A percentile compares a stretch with the other conserved stretches of the same genome.
Conservation (phyloP, 768 basidiomycete species). For the Kwoniella newhampshirensis region DNA sequence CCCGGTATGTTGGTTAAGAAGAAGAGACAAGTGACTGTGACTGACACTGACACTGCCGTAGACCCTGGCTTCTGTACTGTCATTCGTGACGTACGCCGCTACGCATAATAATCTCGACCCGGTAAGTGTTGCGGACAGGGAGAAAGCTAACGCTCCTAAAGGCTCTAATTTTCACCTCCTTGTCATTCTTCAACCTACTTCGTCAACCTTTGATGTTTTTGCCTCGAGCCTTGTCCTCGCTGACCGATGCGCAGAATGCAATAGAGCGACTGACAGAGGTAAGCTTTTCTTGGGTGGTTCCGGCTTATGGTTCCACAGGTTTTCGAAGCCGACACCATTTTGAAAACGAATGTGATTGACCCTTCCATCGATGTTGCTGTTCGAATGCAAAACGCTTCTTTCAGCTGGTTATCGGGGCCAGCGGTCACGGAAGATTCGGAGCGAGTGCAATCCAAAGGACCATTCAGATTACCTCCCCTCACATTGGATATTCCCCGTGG, state of each 20-base stretch:
- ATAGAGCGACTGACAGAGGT: slow-evolving; percentile 58
- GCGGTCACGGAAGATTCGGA: slow-evolving; percentile 8
- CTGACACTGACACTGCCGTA: slow-evolving; percentile 55
- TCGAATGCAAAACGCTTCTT: slow-evolving; percentile 60
- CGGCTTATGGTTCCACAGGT: slow-evolving; percentile 39
- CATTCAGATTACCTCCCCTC: slow-evolving; percentile 61
- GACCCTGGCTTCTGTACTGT: slow-evolving; percentile 65
- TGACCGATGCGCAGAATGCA: slow-evolving; percentile 67
- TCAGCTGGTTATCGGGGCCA: slow-evolving; percentile 61
- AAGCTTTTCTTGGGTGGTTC: background rate
- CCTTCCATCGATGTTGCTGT: slow-evolving; percentile 59
- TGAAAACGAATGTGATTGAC: slow-evolving; percentile 57
- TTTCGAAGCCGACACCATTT: slow-evolving; percentile 62
- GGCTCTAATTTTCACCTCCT: slow-evolving; percentile 67
- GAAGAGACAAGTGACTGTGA: slow-evolving; percentile 57
- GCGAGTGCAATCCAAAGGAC: background rate
- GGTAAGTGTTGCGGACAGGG: slow-evolving; percentile 15
- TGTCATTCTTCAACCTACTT: slow-evolving; percentile 64
- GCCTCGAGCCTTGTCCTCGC: slow-evolving; percentile 58
- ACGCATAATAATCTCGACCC: slow-evolving; percentile 62
- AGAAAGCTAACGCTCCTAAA: slow-evolving; percentile 9
- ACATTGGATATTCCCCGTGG: slow-evolving; percentile 63
- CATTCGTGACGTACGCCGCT: slow-evolving; percentile 67
- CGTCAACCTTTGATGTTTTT: slow-evolving; percentile 61
- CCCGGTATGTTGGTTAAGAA: slow-evolving; percentile 51